Conservation (phyloP, 352 stramenopile species). For the Globisporangium okanoganense region DNA sequence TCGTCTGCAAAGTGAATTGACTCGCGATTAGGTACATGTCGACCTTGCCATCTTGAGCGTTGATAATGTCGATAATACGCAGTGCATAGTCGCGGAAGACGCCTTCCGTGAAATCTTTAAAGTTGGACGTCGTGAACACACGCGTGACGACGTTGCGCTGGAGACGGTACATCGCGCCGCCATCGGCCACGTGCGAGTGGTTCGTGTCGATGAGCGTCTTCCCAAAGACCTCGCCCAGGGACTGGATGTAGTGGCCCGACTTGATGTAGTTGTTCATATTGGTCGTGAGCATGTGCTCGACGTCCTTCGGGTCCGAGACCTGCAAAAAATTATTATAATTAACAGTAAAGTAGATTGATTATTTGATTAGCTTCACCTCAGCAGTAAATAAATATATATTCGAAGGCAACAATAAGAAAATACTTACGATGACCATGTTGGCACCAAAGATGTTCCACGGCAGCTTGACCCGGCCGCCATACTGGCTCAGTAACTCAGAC, state of each 20-base stretch:
- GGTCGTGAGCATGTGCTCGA: slow-evolving; percentile 58
- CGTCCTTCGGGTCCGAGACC: slow-evolving; percentile 49
- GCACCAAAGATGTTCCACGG: slow-evolving; percentile 47
- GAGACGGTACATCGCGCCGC: slow-evolving; percentile 52
- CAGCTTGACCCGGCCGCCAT: slow-evolving; percentile 54
- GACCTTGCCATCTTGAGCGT: slow-evolving; percentile 10
- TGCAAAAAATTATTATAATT: too few species aligned
- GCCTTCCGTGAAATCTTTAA: slow-evolving; percentile 39
- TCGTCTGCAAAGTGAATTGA: slow-evolving; percentile 44
- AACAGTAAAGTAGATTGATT: too few species aligned
- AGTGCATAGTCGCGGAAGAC: slow-evolving; percentile 42
- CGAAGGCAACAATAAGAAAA: too few species aligned
- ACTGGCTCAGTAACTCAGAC: slow-evolving; percentile 32
- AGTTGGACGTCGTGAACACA: slow-evolving; percentile 78
- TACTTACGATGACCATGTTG: background rate
- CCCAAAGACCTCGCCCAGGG: slow-evolving; percentile 54
- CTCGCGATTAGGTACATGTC: slow-evolving; percentile 50
- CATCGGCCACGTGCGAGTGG: slow-evolving; percentile 36
- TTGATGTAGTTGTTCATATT: slow-evolving; percentile 74
- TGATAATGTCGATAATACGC: slow-evolving; percentile 18
- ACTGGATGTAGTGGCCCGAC: slow-evolving; percentile 52
- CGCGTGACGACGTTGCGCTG: slow-evolving; percentile 83
- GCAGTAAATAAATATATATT: background rate
- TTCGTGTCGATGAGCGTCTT: slow-evolving; percentile 68
- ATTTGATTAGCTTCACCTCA: too few species aligned